phyloP scores from a whole-genome alignment of 2,329 filamentous ascomycete species.

The Venturia asperata region DNA sequence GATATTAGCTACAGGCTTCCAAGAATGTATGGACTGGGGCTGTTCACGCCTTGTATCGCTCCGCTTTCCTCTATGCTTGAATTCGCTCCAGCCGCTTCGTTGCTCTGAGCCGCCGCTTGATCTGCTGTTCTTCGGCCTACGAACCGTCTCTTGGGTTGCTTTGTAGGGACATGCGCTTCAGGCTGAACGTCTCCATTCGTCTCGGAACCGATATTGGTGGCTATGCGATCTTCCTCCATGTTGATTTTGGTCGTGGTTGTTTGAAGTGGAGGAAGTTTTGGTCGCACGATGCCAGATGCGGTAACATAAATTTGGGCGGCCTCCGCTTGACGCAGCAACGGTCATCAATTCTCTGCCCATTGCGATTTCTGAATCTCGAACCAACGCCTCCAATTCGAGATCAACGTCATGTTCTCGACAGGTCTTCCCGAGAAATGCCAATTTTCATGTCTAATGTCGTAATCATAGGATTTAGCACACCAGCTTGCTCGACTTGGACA shows the following conservation, averaged over 20 bases:
- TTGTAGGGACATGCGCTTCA: conserved; percentile 43
- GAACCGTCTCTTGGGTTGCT: conserved; percentile 85
- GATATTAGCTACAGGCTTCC: conserved; percentile 21
- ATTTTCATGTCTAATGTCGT: too few species aligned
- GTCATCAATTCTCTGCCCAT: too few species aligned
- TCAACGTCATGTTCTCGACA: too few species aligned
- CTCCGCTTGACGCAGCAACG: not conserved
- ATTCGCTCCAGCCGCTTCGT: conserved; percentile 32
- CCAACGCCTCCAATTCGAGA: too few species aligned
- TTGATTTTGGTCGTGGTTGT: not conserved
- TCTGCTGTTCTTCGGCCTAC: conserved; percentile 72
- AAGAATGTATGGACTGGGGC: conserved; percentile 16
- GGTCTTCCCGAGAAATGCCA: too few species aligned
- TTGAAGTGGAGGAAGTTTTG: not conserved
- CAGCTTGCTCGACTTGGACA: too few species aligned
- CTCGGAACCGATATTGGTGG: conserved; percentile 63
- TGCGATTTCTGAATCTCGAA: too few species aligned
- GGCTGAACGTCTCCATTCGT: conserved; percentile 56
- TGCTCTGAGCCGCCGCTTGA: conserved; percentile 43
- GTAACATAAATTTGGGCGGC: not conserved
- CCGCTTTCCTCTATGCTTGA: conserved; percentile 53
- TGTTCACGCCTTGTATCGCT: conserved; percentile 58
- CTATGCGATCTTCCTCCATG: conserved; percentile 72
- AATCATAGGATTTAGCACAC: too few species aligned
- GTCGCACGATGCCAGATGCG: not conserved